phyloP scores from a whole-genome alignment of 2,329 filamentous ascomycete species.

The Westerdykella ornata region DNA sequence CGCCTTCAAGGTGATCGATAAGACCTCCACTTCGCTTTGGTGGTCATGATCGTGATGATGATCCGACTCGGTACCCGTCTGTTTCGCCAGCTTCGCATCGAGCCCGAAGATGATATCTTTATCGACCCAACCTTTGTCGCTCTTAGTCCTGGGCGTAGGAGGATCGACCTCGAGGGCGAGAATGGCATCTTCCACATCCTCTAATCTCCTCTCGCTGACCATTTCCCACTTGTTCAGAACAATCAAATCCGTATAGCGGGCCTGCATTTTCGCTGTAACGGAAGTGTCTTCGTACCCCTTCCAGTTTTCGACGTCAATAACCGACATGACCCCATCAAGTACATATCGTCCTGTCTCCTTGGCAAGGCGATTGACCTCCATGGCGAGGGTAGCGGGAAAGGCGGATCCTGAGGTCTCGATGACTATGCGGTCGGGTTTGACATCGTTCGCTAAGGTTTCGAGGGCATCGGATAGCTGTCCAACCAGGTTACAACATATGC shows the following conservation, averaged over 20 bases:
- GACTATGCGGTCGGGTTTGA: constrained; percentile 73
- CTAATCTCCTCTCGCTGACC: constrained; percentile 65
- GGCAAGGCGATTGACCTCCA: constrained; percentile 78
- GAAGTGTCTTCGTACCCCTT: constrained; percentile 84
- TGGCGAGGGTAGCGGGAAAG: constrained; percentile 74
- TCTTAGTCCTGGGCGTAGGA: constrained; percentile 72
- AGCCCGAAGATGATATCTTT: constrained; percentile 79
- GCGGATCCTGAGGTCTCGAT: constrained; percentile 89
- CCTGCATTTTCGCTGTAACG: constrained; percentile 82
- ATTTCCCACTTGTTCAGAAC: constrained; percentile 91
- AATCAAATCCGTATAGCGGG: constrained; percentile 80
- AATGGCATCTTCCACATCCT: constrained; percentile 69
- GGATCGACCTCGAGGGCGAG: constrained; percentile 74
- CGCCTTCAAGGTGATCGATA: constrained; percentile 63
- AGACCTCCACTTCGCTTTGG: constrained; percentile 79
- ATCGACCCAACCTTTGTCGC: constrained; percentile 69
- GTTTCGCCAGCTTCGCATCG: constrained; percentile 67
- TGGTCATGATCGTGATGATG: constrained; percentile 50
- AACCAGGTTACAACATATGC: constrained; percentile 98
- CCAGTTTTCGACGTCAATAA: constrained; percentile 95
- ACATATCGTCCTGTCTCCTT: constrained; percentile 63
- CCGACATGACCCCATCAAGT: constrained; percentile 80
- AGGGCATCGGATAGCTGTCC: constrained; percentile 81
- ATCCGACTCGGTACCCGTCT: constrained; percentile 38
- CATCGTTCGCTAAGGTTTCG: constrained; percentile 57